Percentiles rank a stretch among this genome's conserved stretches.
Conservation (phyloP, 257 asterid species). For the Solanum medicagineum region DNA sequence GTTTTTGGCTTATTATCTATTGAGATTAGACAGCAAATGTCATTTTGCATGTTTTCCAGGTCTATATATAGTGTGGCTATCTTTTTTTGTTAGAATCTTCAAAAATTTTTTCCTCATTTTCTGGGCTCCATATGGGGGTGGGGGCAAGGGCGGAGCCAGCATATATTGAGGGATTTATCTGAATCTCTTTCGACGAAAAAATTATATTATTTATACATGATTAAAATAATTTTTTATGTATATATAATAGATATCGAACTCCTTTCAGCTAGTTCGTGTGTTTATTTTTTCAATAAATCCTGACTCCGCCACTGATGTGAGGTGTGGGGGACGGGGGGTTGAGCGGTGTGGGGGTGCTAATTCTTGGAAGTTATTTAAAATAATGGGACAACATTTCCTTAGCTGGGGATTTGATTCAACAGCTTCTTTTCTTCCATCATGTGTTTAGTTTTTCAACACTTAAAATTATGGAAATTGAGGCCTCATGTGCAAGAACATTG, state of each 20-base stretch:
- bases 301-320: no score
- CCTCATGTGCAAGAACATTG: conserved; percentile 8
- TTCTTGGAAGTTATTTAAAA: conserved; percentile 19
- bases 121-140: conserved; percentile 46
- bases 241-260: no score
- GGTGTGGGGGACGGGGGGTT: no score
- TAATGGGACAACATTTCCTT: conserved; percentile 37
- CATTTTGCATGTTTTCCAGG: conserved; percentile 5
- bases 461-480: not conserved
- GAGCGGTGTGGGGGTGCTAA: not conserved
- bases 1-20: conserved; percentile 40
- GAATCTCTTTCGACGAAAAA: no score
- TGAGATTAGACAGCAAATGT: conserved; percentile 4
- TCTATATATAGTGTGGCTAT: conserved; percentile 7
- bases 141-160: no score
- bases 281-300: no score
- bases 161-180: no score
- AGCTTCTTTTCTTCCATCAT: conserved; percentile 18
- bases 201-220: no score
- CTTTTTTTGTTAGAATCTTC: conserved; percentile 8
- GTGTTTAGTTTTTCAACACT: conserved; percentile 5
- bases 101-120: not conserved
- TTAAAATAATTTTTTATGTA: no score
- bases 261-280: no score
- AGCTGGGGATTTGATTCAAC: conserved; percentile 34